Evolutionary conservation across 1,284 basidiomycete genomes (phyloP).

Genomic region (Boletellus deceptivus): DNA sequence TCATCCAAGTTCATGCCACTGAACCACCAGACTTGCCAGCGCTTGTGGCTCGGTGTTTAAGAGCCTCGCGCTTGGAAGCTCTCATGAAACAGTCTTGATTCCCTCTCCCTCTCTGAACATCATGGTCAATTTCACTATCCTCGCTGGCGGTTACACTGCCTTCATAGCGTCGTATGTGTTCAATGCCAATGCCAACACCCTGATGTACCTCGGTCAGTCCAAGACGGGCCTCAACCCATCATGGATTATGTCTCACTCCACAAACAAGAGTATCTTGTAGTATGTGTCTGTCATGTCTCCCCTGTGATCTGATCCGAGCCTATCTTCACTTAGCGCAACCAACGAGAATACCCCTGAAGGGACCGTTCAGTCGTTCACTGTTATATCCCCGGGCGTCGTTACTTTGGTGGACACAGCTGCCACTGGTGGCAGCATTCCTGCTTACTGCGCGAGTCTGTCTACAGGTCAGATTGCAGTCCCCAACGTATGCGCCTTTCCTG

Average conservation of each 20-base stretch:
- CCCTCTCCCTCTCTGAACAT: too few relatives aligned
- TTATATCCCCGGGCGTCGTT: conserved; percentile 46
- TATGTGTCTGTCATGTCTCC: conserved; percentile 28
- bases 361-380: conserved; percentile 55
- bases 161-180: conserved; percentile 49
- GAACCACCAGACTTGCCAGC: too few relatives aligned
- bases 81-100: not conserved
- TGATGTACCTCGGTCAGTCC: conserved; percentile 34
- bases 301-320: not conserved
- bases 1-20: too few relatives aligned
- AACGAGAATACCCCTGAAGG: conserved; percentile 53
- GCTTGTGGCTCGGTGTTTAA: too few relatives aligned
- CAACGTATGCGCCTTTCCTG: conserved; percentile 41
- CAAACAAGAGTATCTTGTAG: conserved; percentile 54
- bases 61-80: not conserved
- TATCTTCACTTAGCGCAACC: conserved; percentile 42
- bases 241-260: conserved; percentile 46
- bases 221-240: conserved; percentile 35
- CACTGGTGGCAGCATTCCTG: conserved; percentile 53
- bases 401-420: conserved; percentile 44
- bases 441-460: conserved; percentile 49
- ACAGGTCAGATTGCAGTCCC: conserved; percentile 58
- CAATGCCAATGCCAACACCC: conserved; percentile 36
- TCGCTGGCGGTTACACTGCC: conserved; percentile 48
- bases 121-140: conserved; percentile 52